These are phyloP conservation scores for Chlamydomonas incerta DNA, from an alignment of 139 green algal species.

Conservation along the genomic window DNA sequence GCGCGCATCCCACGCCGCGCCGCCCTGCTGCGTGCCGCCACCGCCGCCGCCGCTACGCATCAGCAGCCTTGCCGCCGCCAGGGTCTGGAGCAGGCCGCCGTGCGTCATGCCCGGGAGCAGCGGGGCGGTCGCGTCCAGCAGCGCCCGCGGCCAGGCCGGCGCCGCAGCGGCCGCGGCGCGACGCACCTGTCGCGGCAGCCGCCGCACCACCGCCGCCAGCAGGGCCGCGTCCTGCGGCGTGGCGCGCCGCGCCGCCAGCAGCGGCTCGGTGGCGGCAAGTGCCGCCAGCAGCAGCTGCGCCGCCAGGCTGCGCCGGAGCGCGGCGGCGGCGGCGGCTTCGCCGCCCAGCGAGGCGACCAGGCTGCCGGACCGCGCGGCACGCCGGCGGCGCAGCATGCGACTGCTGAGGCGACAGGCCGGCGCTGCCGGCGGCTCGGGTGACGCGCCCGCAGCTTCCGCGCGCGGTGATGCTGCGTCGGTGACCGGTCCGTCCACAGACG, in stretches of 20 bases:
- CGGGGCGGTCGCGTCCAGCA: not conserved
- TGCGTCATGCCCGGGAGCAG: not conserved
- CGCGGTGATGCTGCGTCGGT: not conserved
- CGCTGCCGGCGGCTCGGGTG: not conserved
- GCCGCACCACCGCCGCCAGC: not conserved
- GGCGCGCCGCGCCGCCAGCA: not conserved
- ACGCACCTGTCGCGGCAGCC: too few species aligned
- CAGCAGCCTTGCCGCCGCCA: too few species aligned
- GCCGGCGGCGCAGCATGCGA: constrained; percentile 14
- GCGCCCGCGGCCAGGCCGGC: not conserved
- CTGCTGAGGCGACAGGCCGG: not conserved
- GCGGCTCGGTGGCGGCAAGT: not conserved
- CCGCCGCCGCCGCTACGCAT: not conserved
- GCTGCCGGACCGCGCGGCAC: not conserved
- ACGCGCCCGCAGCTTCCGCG: not conserved
- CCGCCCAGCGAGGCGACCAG: not conserved
- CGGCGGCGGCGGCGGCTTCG: not conserved
- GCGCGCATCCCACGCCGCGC: too few species aligned
- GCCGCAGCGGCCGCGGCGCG: not conserved
- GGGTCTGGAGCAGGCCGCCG: not conserved
- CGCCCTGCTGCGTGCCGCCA: too few species aligned
- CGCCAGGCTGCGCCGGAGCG: not conserved
- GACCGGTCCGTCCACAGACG: not conserved
- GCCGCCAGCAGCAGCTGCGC: not conserved
- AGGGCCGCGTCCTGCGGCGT: constrained; percentile 6